Percentiles rank a stretch among this genome's conserved stretches.
Evolutionary conservation across 805 yeast genomes (phyloP).

Genomic region (Helenozyma baotianmanensis): DNA sequence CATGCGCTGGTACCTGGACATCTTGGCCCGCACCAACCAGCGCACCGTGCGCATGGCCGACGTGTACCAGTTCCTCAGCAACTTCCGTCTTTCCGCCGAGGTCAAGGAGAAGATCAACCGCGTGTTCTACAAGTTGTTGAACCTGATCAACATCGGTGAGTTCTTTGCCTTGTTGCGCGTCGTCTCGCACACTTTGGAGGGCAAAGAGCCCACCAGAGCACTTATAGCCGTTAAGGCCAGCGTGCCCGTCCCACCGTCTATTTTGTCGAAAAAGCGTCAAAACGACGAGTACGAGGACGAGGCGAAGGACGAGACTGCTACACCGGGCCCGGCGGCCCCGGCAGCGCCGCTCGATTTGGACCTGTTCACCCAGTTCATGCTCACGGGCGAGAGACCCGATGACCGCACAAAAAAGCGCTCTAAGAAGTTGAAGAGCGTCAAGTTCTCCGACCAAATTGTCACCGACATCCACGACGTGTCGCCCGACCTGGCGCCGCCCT

Average conservation of each 20-base stretch:
- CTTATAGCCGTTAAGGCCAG: slow-evolving; percentile 54
- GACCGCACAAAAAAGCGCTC: slow-evolving; percentile 39
- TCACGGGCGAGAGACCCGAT: slow-evolving; percentile 73
- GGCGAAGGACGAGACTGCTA: slow-evolving; percentile 9
- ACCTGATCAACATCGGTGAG: slow-evolving; percentile 77
- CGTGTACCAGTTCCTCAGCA: slow-evolving; percentile 70
- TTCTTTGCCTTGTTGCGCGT: slow-evolving; percentile 84
- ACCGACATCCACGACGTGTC: slow-evolving; percentile 36
- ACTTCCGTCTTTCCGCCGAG: slow-evolving; percentile 59
- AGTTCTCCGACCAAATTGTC: slow-evolving; percentile 65
- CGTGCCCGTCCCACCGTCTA: slow-evolving; percentile 77
- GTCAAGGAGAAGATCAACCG: slow-evolving; percentile 47
- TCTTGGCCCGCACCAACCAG: slow-evolving; percentile 65
- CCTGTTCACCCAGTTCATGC: slow-evolving; percentile 74
- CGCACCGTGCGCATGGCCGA: slow-evolving; percentile 68
- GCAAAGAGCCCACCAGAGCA: slow-evolving; percentile 48
- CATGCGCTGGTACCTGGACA: slow-evolving; percentile 89
- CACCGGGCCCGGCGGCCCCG: slow-evolving; percentile 7
- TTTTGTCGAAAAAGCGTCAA: slow-evolving; percentile 56
- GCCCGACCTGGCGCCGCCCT: slow-evolving; percentile 16
- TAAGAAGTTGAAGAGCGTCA: slow-evolving; percentile 54
- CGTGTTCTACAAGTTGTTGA: slow-evolving; percentile 48
- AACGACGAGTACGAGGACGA: slow-evolving; percentile 38
- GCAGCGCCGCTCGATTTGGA: slow-evolving; percentile 64
- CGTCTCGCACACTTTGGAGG: slow-evolving; percentile 63